Evolutionary conservation across 352 stramenopile species (phyloP), one percentile per base, ranked within the genome.

Genomic region (Peronosclerospora sorghi): DNA sequence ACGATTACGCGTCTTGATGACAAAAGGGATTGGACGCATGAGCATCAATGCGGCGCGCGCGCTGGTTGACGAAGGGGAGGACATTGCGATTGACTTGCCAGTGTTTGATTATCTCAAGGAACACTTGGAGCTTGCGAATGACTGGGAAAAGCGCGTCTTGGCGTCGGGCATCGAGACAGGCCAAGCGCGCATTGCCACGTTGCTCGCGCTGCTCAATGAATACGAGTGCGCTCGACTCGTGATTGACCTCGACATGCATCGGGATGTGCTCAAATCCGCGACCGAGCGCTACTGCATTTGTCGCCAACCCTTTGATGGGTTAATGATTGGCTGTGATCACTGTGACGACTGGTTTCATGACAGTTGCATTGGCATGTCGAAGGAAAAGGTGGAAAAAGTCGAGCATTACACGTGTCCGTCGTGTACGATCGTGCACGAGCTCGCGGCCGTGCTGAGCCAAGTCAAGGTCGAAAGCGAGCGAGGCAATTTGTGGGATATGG

Each of bases 391-490:
- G 0, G 88, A 97, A 48, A 96, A 96, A 40, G 81, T 94, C n/a
- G 91, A 97, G 32, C 92, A 96, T 40, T 98, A 97, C 59, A 90
- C 90, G 0, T 98, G 93, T 51, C 74, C 95, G 20, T 94, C 87
- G 14, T 98, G 93, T 54, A 86, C 61, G n/a, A 84, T 95, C 40
- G 68, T 95, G n/a, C 71, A 88, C 46, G 73, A 95, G 10, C 83
- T 96, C 35, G 63, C 78, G 36, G 53, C 51, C 9, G 74, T 82
- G 47, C 54, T 94, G 9, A 45, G 66, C 1, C 45, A 62, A 32
- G 51, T 39, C 20, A 62, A 66, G 24, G 63, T 70, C 23, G 65
- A 68, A 19, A 55, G 56, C 12, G 62, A 78, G 26, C 71, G 94
- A 32, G 59, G 56, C 7, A 94, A 73, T 35, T 75, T 95, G 56